Conservation (phyloP, 495 filamentous ascomycete species). For the Terfezia claveryi region DNA sequence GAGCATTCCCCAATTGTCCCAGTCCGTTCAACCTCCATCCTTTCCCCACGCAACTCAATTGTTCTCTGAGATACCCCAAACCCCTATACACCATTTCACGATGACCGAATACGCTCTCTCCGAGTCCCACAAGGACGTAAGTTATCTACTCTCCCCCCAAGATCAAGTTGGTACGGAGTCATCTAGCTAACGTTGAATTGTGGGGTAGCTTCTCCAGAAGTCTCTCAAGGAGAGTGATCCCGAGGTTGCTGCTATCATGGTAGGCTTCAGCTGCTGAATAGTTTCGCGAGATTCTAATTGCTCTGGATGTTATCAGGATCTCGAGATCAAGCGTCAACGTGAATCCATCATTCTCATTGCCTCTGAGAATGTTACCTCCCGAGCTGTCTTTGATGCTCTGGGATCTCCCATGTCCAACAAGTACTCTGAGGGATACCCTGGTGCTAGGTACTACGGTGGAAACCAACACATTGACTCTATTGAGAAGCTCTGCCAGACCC, state of each 20-base stretch:
- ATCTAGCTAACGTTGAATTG: slow-evolving; percentile 28
- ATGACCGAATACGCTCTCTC: slow-evolving; percentile 52
- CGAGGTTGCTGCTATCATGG: slow-evolving; percentile 88
- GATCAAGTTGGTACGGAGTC: not conserved
- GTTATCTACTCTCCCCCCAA: slow-evolving; percentile 18
- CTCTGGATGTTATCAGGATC: slow-evolving; percentile 33
- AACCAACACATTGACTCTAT: slow-evolving; percentile 97
- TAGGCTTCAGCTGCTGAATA: slow-evolving; percentile 23
- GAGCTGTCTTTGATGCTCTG: slow-evolving; percentile 71
- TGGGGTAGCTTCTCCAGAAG: slow-evolving; percentile 63
- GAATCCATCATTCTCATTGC: slow-evolving; percentile 97
- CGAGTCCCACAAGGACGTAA: slow-evolving; percentile 66
- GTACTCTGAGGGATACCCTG: slow-evolving; percentile 97
- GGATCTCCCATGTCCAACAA: slow-evolving; percentile 93
- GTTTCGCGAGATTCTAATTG: slow-evolving; percentile 1
- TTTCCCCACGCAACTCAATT: slow-evolving; percentile 4
- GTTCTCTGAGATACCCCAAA: not conserved
- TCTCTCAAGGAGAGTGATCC: slow-evolving; percentile 66
- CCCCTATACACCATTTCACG: slow-evolving; percentile 11
- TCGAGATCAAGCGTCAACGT: slow-evolving; percentile 89
- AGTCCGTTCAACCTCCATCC: slow-evolving; percentile 2
- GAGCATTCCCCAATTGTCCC: not conserved
- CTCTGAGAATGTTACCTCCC: slow-evolving; percentile 77
- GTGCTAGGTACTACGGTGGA: slow-evolving; percentile 95
- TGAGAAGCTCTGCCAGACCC: slow-evolving; percentile 86